Evolutionary conservation across 345 rosid genomes (phyloP), one percentile per base, ranked within the genome.

Genomic region (Arabis alpina): DNA sequence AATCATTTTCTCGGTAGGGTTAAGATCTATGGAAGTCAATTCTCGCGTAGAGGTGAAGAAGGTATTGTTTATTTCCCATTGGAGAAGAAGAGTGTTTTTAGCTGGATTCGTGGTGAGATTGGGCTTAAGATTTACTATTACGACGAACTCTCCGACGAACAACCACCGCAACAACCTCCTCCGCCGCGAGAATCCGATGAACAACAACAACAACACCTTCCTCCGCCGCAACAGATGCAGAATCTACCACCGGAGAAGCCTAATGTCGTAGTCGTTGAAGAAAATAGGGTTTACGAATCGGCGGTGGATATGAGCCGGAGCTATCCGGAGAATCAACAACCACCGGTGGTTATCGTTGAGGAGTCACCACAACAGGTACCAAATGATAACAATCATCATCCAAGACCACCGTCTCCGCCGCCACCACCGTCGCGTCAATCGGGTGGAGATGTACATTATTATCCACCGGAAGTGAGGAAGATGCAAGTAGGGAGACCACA

Each of bases 81-180:
- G 72, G 98, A 93, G 83, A 93, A 85, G 81, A 93, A 91, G 80
- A 93, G 94, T 62, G 96, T 93, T 0, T 91, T 93, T 56, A 89
- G 96, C 78, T 93, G 97, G 94, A 81, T 93, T 63, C 78, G 87
- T 43, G 98, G 98, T 7, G 96, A 89, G 83, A 84, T 93, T 68
- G 97, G 97, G 10, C 74, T 93, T 3, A 83, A 76, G 70, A 85
- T 91, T 74, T 93, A 81, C 73, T 87, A 91, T 50, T 91, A 80
- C 70, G 98, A 93, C 64, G 96, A 90, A 70, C 2, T 81, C 5
- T 62, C 66, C 0, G 83, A 79, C 37, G 96, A 19, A 19, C 23
- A 19, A 19, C 23, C 23, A 19, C 23, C 23, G 23, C 23, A 73
- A 1, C 81, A 73, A 0, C 77, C 50, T 3, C 80, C 70, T 39